A percentile compares a stretch with the other conserved stretches of the same genome.
Evolutionary conservation across 192 early-diverging fungal genomes (phyloP).

Genomic region (Gonapodya prolifera): DNA sequence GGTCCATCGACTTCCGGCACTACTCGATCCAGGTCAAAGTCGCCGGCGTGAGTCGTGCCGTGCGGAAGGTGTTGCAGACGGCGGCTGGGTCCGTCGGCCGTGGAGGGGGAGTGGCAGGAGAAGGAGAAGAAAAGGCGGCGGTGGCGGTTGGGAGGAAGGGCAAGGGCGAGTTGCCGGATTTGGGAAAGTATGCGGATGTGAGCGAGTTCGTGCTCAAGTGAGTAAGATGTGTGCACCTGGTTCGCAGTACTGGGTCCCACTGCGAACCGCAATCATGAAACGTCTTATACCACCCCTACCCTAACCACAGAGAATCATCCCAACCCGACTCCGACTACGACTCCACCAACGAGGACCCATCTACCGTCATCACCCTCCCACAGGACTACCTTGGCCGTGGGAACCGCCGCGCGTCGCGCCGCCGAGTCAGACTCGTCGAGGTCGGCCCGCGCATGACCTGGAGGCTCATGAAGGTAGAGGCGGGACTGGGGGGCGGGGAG

Average conservation of each 20-base stretch:
- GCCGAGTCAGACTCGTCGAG: conserved; percentile 77
- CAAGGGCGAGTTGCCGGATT: conserved; percentile 48
- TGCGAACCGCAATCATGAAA: no score
- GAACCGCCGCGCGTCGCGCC: conserved; percentile 50
- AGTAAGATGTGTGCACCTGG: background rate
- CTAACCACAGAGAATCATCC: no score
- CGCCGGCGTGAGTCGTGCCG: conserved; percentile 78
- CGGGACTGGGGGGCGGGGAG: conserved; percentile 79
- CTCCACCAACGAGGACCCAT: conserved; percentile 81
- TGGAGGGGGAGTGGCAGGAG: background rate
- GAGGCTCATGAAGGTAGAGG: conserved; percentile 74
- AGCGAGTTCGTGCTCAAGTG: conserved; percentile 78
- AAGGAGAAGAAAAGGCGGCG: background rate
- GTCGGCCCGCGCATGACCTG: conserved; percentile 85
- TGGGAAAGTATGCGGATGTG: conserved; percentile 75
- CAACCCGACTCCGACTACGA: background rate
- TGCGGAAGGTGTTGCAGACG: conserved; percentile 67
- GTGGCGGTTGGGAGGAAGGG: background rate
- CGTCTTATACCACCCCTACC: no score
- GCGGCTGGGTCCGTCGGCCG: background rate
- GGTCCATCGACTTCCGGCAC: conserved; percentile 88
- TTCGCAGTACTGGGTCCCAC: no score
- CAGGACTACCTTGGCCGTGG: conserved; percentile 60
- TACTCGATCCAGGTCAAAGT: conserved; percentile 78
- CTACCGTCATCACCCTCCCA: conserved; percentile 68